Evolutionary conservation across 2,329 filamentous ascomycete genomes (phyloP).

Genomic region (Pseudogymnoascus destructans): DNA sequence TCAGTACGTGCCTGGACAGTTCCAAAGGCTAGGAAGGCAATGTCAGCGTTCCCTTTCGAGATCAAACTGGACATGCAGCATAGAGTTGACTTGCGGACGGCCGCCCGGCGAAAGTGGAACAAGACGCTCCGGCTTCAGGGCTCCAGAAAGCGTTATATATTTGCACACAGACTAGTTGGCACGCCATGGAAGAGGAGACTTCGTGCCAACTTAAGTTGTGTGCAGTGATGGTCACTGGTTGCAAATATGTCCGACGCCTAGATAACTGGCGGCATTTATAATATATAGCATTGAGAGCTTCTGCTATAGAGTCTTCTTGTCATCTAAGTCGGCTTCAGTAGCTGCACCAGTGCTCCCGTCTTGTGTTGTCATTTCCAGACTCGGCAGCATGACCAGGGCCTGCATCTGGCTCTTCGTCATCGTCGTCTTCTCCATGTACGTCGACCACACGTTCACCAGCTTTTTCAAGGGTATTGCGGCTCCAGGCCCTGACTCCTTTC

Average conservation of each 20-base stretch:
- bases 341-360: not conserved
- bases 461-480: slow-evolving; percentile 56
- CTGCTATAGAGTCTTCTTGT: not conserved
- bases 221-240: slow-evolving; percentile 39
- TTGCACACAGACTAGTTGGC: slow-evolving; percentile 96
- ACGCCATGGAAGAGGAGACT: slow-evolving; percentile 59
- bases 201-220: slow-evolving; percentile 94
- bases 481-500: slow-evolving; percentile 66
- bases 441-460: slow-evolving; percentile 74
- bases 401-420: slow-evolving; percentile 35
- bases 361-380: not conserved
- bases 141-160: slow-evolving; percentile 39
- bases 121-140: slow-evolving; percentile 26
- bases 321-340: not conserved
- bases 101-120: slow-evolving; percentile 25
- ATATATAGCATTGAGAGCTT: not conserved
- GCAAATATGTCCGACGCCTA: not conserved
- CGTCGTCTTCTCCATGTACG: slow-evolving; percentile 49
- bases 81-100: slow-evolving; percentile 24
- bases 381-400: not conserved
- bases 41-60: slow-evolving; percentile 7
- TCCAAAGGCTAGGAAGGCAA: slow-evolving; percentile 6
- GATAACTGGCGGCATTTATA: not conserved
- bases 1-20: slow-evolving; percentile 3
- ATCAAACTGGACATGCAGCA: slow-evolving; percentile 17